Evolutionary conservation across 371 early-diverging fungal species (phyloP).

Genomic region (Phascolomyces articulosus): DNA sequence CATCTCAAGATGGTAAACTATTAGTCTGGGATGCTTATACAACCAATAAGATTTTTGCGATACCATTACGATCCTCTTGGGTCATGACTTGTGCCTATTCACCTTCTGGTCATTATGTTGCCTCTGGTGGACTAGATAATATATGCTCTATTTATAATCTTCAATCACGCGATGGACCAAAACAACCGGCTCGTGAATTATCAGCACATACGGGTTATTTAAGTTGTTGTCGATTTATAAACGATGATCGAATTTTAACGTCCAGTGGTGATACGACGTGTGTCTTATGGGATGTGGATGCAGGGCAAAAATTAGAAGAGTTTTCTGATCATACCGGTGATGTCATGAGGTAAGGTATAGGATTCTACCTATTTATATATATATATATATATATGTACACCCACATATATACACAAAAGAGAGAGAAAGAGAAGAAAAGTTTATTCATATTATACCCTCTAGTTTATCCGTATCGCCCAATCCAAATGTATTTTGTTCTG

Average conservation of each 20-base stretch:
- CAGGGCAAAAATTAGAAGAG: conserved; percentile 91
- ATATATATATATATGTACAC: too few species aligned
- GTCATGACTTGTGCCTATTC: conserved; percentile 99
- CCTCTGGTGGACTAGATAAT: conserved; percentile 99
- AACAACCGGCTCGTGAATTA: conserved; percentile 92
- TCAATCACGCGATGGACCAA: conserved; percentile 86
- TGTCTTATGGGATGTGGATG: conserved; percentile 98
- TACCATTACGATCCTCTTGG: conserved; percentile 97
- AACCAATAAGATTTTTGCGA: conserved; percentile 97
- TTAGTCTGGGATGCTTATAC: conserved; percentile 99
- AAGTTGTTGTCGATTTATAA: conserved; percentile 94
- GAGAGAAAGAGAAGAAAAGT: too few species aligned
- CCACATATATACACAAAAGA: too few species aligned
- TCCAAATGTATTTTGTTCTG: conserved; percentile 93
- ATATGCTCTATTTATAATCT: conserved; percentile 97
- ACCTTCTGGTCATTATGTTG: conserved; percentile 97
- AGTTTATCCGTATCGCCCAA: conserved; percentile 69
- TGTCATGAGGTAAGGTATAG: conserved; percentile 84
- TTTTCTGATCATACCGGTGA: conserved; percentile 98
- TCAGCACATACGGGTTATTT: conserved; percentile 96
- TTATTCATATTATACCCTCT: too few species aligned
- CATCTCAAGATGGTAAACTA: conserved; percentile 98
- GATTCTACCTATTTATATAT: too few species aligned
- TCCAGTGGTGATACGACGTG: conserved; percentile 97
- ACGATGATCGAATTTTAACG: conserved; percentile 93